Base-by-base conservation (phyloP, 2,329 filamentous ascomycete genomes). In the Botrytis porri region DNA sequence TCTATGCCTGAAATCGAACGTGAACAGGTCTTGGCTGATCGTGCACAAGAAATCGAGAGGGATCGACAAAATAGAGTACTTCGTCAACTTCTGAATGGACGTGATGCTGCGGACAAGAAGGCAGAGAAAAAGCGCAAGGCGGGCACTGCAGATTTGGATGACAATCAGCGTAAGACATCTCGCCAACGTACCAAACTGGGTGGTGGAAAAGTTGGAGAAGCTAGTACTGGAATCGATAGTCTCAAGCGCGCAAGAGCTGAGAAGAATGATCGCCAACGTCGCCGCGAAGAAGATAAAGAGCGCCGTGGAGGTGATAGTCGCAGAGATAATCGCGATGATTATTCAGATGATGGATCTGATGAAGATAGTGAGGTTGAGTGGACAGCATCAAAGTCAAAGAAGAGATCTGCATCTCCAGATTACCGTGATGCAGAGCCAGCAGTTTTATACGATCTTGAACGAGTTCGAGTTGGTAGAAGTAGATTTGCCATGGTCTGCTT, bases 401-500 rank as follows among this genome's bases (percentile, higher is more conserved):
- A 78, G 80, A 84, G 86, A 80, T 84, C 87, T 8, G 82, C 74
- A 83, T 74, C 81, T 82, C 69, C 83, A 37, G 79, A 80, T 69
- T 76, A 76, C 1, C 88, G 87, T 1, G 87, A 89, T 70, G 77
- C 86, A 45, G 91, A 90, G 76, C 91, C 90, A 39, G 89, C 93
- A 2, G 89, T 92, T 51, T 85, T 97, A 32, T 87, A 87, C n/a
- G 94, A 98, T 81, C 90, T 95, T 76, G 92, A 98, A 80, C 89
- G 93, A 69, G 89, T 95, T 70, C 90, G 94, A 73, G 88, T 99
- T 73, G 93, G 95, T 67, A 89, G 96, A 75, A 92, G 89, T 77
- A 93, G 94, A 79, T 97, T 99, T 81, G 92, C 92, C 10, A 90
- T 95, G 79, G 92, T 97, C 72, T 98, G 94, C 86, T 97, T 97